These are phyloP conservation scores for Apiotrichum domesticum DNA, from an alignment of 1,284 basidiomycete species.

Conservation along the genomic window DNA sequence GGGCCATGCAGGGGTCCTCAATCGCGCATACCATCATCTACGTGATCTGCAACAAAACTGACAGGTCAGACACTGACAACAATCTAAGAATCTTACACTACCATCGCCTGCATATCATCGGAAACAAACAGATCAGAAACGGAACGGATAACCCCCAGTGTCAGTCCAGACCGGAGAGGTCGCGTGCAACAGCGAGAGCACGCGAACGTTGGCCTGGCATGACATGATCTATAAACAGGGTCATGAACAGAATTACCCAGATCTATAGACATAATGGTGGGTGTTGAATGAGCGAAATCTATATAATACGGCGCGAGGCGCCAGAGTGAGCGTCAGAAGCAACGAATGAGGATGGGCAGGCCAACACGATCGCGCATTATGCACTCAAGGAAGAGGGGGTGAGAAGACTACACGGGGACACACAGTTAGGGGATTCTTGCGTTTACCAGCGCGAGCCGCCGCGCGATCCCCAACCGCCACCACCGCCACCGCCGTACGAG, in stretches of 20 bases:
- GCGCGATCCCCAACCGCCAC: conserved; percentile 23
- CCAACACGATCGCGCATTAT: conserved; percentile 1
- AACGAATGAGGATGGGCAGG: conserved; percentile 5
- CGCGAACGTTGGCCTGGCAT: conserved; percentile 7
- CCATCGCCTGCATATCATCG: neutral
- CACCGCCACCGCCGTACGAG: conserved; percentile 22
- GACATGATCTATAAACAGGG: conserved; percentile 5
- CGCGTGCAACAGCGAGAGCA: neutral
- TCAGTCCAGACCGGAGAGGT: conserved; percentile 1
- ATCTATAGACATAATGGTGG: conserved; percentile 12
- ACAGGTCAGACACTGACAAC: too few relatives aligned
- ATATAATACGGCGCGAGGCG: neutral
- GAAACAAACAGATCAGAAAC: neutral
- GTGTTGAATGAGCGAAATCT: conserved; percentile 13
- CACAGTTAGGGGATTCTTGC: conserved; percentile 4
- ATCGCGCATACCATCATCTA: too few relatives aligned
- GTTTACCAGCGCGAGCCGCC: conserved; percentile 18
- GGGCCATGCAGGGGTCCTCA: too few relatives aligned
- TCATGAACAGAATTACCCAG: neutral
- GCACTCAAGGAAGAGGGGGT: too few relatives aligned
- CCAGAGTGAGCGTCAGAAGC: conserved; percentile 5
- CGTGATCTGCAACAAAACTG: too few relatives aligned
- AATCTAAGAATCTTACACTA: too few relatives aligned
- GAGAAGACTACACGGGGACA: neutral
- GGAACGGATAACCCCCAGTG: neutral